Base-by-base conservation (phyloP, 768 basidiomycete genomes). In the Naganishia vaughanmartiniae region DNA sequence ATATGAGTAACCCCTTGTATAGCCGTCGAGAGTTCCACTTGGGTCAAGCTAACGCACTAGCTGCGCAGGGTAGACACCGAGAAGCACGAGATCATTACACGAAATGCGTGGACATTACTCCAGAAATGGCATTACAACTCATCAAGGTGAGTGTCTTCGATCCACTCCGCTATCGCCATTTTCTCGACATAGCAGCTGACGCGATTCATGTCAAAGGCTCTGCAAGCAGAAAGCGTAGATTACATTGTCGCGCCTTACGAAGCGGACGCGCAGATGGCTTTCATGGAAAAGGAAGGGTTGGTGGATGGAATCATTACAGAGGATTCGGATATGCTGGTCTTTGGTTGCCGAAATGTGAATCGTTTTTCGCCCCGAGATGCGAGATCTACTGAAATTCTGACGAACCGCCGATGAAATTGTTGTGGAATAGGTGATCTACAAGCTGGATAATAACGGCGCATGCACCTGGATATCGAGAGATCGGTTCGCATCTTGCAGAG, bases 201-300 rank as follows among this genome's bases (percentile, higher is more conserved):
- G 24, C 17, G 14, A 15, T 51, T 21, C 24, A 3, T 51, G 4
- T 7, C 4, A 26, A 51, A 98, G 94, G 94, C 91, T 14, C 84
- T 99, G 36, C 86, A 86, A 57, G 90, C 89, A 14, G 94, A 96
- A 77, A 82, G 83, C 21, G 86, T 98, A 10, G 79, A 85, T 24
- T 96, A 95, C 78, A 84, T 98, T 46, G 96, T 98, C 21, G 95
- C 96, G 4, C 96, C 96, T 0, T 99, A 98, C 80, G 96, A 99
- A 84, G 96, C 96, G 0, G 96, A 99, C 77, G 93, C 96, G 0
- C 96, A 99, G 80, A 86, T 99, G 69, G 90, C 92, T 54, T 97
- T 90, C 81, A 86, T 99, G 54, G 96, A 98, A 78, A 87, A 87
- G 58, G 80, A 84, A 53, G 92, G 92, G 21, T 76, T 90, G 39